A percentile compares a stretch with the other conserved stretches of the same genome.
phyloP scores from a whole-genome alignment of 768 basidiomycete species.

The Podaxis sp. region DNA sequence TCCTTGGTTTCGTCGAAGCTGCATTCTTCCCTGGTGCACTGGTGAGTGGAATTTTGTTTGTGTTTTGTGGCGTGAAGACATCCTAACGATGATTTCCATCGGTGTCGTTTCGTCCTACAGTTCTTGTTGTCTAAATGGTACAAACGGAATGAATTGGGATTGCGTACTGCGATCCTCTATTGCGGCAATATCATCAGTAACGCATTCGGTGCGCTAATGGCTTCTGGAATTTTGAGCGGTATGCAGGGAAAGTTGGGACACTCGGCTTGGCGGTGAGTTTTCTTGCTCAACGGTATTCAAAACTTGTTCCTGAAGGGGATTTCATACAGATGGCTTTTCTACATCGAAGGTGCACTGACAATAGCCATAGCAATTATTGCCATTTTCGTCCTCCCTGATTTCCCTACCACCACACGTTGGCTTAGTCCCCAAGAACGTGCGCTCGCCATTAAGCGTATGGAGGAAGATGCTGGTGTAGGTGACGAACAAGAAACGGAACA shows the following conservation, averaged over 20 bases:
- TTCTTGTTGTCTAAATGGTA: slow-evolving; percentile 80
- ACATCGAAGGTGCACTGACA: slow-evolving; percentile 67
- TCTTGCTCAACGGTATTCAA: not conserved
- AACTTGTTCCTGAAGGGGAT: not conserved
- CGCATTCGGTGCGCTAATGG: slow-evolving; percentile 82
- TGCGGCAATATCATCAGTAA: slow-evolving; percentile 83
- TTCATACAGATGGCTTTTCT: slow-evolving; percentile 69
- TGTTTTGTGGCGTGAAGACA: not conserved
- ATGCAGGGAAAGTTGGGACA: slow-evolving; percentile 79
- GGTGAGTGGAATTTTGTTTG: slow-evolving; percentile 24
- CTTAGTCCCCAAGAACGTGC: slow-evolving; percentile 59
- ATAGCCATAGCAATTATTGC: slow-evolving; percentile 54
- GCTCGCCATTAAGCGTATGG: slow-evolving; percentile 64
- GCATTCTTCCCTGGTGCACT: slow-evolving; percentile 70
- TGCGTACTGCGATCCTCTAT: slow-evolving; percentile 68
- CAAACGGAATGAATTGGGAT: slow-evolving; percentile 70
- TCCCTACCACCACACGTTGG: slow-evolving; percentile 70
- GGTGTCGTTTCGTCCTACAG: slow-evolving; percentile 19
- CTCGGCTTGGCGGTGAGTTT: slow-evolving; percentile 70
- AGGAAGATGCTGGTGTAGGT: slow-evolving; percentile 59
- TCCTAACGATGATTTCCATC: slow-evolving; percentile 4
- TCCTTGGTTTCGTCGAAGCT: slow-evolving; percentile 70
- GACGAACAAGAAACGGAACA: slow-evolving; percentile 48
- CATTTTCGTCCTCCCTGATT: slow-evolving; percentile 76
- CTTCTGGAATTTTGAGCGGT: slow-evolving; percentile 71